Evolutionary conservation across 495 filamentous ascomycete species (phyloP).

Genomic region (Trichoderma asperelloides): DNA sequence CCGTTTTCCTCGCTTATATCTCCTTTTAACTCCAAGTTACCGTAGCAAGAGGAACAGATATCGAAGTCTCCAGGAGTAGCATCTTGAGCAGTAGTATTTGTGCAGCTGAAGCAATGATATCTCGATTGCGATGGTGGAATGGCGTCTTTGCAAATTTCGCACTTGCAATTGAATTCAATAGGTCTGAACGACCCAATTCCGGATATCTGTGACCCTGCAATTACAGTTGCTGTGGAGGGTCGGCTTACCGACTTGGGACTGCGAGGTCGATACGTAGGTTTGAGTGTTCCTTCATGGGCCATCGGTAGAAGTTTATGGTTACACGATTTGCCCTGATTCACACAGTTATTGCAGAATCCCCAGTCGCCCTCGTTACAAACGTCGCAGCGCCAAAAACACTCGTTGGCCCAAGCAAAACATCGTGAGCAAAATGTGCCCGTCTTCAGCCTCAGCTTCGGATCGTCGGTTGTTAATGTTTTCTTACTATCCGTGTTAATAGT

Average conservation of each 20-base stretch:
- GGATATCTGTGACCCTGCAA: slow-evolving; percentile 28
- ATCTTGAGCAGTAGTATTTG: slow-evolving; percentile 23
- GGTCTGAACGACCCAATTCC: slow-evolving; percentile 34
- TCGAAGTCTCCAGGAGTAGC: slow-evolving; percentile 74
- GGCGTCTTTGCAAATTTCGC: slow-evolving; percentile 61
- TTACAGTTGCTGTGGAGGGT: slow-evolving; percentile 25
- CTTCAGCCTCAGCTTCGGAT: slow-evolving; percentile 58
- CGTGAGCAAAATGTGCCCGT: slow-evolving; percentile 74
- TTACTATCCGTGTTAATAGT: slow-evolving; percentile 40
- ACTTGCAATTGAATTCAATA: slow-evolving; percentile 58
- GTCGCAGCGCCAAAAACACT: slow-evolving; percentile 77
- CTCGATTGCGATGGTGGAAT: slow-evolving; percentile 59
- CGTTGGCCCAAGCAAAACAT: slow-evolving; percentile 62
- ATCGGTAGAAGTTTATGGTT: slow-evolving; percentile 69
- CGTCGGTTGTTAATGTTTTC: slow-evolving; percentile 49
- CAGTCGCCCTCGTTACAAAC: slow-evolving; percentile 82
- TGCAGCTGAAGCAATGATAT: slow-evolving; percentile 59
- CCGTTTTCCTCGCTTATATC: slow-evolving; percentile 67
- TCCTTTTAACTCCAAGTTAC: slow-evolving; percentile 46
- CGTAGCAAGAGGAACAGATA: slow-evolving; percentile 70
- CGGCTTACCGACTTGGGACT: slow-evolving; percentile 2
- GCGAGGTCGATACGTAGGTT: neutral
- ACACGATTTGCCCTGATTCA: slow-evolving; percentile 67
- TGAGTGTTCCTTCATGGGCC: slow-evolving; percentile 23
- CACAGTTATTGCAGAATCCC: slow-evolving; percentile 80